phyloP scores from a whole-genome alignment of 1,284 basidiomycete species.

The Ustilago lituana region DNA sequence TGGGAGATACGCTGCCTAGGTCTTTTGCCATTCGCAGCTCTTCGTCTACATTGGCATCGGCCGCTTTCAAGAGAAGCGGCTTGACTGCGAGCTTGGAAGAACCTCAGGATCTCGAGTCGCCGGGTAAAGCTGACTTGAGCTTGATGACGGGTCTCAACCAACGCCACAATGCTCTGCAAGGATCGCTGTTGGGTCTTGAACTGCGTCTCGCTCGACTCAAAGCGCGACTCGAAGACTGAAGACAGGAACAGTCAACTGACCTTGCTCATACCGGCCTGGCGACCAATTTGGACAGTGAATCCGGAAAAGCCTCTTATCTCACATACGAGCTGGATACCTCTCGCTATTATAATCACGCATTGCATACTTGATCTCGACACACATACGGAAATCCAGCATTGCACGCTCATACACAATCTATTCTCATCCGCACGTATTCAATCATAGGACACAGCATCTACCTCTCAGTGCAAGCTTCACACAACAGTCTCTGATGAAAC shows the following conservation, averaged over 20 bases:
- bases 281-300: too few species aligned
- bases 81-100: conserved; percentile 2
- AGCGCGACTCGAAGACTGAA: conserved; percentile 32
- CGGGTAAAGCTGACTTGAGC: conserved; percentile 35
- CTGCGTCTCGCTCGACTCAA: conserved; percentile 35
- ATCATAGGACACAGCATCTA: neutral
- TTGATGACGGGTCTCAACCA: conserved; percentile 42
- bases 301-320: too few species aligned
- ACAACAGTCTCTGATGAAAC: too few species aligned
- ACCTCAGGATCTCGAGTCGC: conserved; percentile 9
- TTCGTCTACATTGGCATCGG: neutral
- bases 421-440: neutral
- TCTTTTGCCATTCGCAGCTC: conserved; percentile 21
- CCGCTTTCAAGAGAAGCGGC: neutral
- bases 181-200: conserved; percentile 38
- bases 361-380: conserved; percentile 5
- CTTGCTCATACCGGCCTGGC: too few species aligned
- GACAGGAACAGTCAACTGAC: too few species aligned
- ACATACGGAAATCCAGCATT: conserved; percentile 4
- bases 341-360: too few species aligned
- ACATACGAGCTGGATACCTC: too few species aligned
- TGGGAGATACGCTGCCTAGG: conserved; percentile 21
- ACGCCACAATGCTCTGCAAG: conserved; percentile 41
- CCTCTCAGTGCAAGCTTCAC: too few species aligned
- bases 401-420: neutral